Base-by-base conservation (phyloP, 768 basidiomycete genomes). In the Tricholomella constricta region DNA sequence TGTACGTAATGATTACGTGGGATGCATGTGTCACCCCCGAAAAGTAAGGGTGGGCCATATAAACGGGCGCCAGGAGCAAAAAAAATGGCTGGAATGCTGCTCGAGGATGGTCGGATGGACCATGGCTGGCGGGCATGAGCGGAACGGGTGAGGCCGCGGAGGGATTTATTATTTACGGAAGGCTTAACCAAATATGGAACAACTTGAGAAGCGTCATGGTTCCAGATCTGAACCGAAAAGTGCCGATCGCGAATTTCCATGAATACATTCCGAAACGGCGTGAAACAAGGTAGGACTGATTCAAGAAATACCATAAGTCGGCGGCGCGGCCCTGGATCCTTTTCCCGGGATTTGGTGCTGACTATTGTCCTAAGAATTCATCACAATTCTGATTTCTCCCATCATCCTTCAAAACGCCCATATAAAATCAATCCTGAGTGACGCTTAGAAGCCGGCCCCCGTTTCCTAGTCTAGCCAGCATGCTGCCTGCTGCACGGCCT, bases 1-100 rank as follows among this genome's bases (percentile, higher is more conserved):
- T 22, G 45, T 52, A 52, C 53, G 53, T 55, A 58, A 58, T 48
- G 41, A 58, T 58, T 44, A 58, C 46, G 50, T 40, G 17, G 36
- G 26, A 22, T 8, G 8, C 29, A 27, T 55, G 49, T 32, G 53
- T 55, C 53, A 58, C 25, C 17, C 6, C 40, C 36, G 47, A 27
- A 6, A 26, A 31, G 50, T 23, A 34, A 19, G 17, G 32, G 23
- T 25, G 10, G 12, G 45, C 35, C 36, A 38, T 9, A 14, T 23
- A 25, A 41, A 20, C 22, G 31, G 31, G 9, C 9, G 3, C 6
- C 41, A 12, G 7, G n/a, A 42, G 11, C 11, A 25, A 23, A 22
- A 14, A 26, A 14, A 26, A 2, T 9, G 6, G 22, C 5, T n/a
- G 12, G 6, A 42, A 14, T 12, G 36, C 4, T 42, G 23, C 23